Evolutionary conservation across 1,139 yeast genomes (phyloP), one percentile per base, ranked within the genome.

Genomic region (Yamadazyma dendronema): DNA sequence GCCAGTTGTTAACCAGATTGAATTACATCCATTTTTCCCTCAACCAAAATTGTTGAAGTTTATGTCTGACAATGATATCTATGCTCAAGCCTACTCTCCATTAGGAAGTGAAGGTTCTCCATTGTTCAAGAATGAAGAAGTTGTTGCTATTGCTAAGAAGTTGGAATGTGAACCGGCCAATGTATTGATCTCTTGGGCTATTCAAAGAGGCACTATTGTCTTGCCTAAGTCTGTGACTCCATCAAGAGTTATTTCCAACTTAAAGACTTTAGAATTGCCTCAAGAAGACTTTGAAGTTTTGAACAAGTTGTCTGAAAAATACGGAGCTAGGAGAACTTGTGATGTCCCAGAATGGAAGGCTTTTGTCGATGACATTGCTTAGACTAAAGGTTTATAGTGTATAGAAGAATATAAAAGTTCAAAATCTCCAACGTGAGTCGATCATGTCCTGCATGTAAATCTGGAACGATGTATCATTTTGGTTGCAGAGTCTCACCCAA

Each of bases 1-100:
- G 26, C 86, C 86, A 7, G 77, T 68, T 4, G 70, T 68, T 11
- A 71, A 78, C 50, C 85, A 80, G 56, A 62, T 79, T 38, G 85
- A 80, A 55, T 59, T 76, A 29, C 84, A 80, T 48, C 84, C 84
- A 34, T 72, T 65, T 38, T 61, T 79, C 44, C 78, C 82, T 21
- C 83, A 78, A 50, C 54, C 59, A 10, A 75, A 74, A 28, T 56
- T 80, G 44, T 60, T 63, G 38, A 57, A 69, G 14, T 78, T 54
- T 53, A 63, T 72, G 48, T 60, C 62, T 36, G 51, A 62, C 8
- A 57, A 79, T 40, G 65, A 64, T n/a, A 75, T 80, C 40, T 42
- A 59, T 21, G 53, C 78, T 29, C 76, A 72, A 38, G 81, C 84
- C 7, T 80, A 74, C 52, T 77, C 84, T 8, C 85, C 85, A 31